Evolutionary conservation across 768 basidiomycete species (phyloP).

Genomic region (Boletus subparvulus): DNA sequence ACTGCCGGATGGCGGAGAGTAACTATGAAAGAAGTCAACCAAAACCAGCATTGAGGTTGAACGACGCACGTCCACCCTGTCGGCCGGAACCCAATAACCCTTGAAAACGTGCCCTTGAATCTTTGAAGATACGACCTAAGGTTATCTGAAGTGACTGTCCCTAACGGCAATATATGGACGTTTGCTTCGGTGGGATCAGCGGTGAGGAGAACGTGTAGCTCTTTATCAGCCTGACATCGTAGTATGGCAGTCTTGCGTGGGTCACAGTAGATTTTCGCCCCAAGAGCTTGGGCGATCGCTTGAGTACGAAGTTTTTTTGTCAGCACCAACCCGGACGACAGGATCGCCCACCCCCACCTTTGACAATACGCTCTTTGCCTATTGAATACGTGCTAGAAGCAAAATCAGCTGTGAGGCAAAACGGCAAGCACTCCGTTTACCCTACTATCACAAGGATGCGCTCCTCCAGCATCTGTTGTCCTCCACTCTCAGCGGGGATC

Average conservation of each 20-base stretch:
- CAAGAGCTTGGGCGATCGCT: conserved; percentile 84
- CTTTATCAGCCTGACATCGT: conserved; percentile 80
- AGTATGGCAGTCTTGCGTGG: conserved; percentile 78
- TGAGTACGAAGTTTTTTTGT: not conserved
- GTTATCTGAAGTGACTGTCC: conserved; percentile 70
- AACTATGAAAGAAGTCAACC: conserved; percentile 42
- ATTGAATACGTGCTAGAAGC: conserved; percentile 86
- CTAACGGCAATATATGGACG: conserved; percentile 85
- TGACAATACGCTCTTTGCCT: conserved; percentile 96
- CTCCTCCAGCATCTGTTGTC: conserved; percentile 39
- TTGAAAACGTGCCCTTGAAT: conserved; percentile 68
- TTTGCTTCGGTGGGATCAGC: conserved; percentile 70
- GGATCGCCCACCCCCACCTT: conserved; percentile 51
- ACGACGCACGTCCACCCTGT: conserved; percentile 91
- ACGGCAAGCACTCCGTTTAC: conserved; percentile 38
- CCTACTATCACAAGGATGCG: conserved; percentile 68
- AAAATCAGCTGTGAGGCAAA: not conserved
- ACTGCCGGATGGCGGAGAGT: conserved; percentile 61
- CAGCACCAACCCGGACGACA: not conserved
- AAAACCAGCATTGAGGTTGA: not conserved
- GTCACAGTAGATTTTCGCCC: conserved; percentile 88
- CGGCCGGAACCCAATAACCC: conserved; percentile 81
- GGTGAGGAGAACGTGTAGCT: conserved; percentile 76
- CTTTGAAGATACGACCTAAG: conserved; percentile 75
- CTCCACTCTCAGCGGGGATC: conserved; percentile 21